Evolutionary conservation across 2,329 filamentous ascomycete genomes (phyloP).

Genomic region (Apiospora kogelbergensis): DNA sequence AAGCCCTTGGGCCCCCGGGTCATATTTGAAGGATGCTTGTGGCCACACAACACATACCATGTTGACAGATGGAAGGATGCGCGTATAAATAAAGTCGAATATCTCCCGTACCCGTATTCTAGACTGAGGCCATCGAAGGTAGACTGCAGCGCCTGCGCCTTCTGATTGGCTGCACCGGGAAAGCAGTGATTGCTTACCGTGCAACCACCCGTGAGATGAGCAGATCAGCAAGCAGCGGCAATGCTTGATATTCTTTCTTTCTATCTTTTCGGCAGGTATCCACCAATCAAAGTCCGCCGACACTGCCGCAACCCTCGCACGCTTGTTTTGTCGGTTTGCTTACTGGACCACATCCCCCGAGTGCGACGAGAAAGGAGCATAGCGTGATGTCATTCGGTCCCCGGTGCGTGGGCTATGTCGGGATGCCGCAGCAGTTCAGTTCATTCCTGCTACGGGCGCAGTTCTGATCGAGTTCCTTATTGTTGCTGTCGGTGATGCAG

Average conservation of each 20-base stretch:
- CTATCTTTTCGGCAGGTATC: not conserved
- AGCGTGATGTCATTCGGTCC: too few species aligned
- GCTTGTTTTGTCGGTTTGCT: not conserved
- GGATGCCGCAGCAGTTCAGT: too few species aligned
- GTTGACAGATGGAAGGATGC: not conserved
- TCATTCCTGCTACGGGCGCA: too few species aligned
- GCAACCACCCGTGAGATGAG: not conserved
- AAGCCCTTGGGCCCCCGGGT: not conserved
- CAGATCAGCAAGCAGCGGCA: too few species aligned
- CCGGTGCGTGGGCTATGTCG: too few species aligned
- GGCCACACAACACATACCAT: not conserved
- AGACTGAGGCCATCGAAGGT: not conserved
- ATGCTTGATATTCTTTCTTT: not conserved
- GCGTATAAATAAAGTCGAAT: not conserved
- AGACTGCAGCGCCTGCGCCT: not conserved
- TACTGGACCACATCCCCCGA: not conserved
- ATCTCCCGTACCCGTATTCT: not conserved
- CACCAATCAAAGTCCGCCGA: not conserved
- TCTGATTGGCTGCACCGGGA: not conserved
- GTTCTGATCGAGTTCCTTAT: too few species aligned
- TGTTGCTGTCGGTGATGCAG: too few species aligned
- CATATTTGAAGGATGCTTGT: not conserved
- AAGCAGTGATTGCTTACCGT: not conserved
- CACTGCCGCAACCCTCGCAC: not conserved
- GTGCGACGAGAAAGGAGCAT: too few species aligned